Evolutionary conservation across 2,329 filamentous ascomycete species (phyloP).

Genomic region (Hortaea werneckii): DNA sequence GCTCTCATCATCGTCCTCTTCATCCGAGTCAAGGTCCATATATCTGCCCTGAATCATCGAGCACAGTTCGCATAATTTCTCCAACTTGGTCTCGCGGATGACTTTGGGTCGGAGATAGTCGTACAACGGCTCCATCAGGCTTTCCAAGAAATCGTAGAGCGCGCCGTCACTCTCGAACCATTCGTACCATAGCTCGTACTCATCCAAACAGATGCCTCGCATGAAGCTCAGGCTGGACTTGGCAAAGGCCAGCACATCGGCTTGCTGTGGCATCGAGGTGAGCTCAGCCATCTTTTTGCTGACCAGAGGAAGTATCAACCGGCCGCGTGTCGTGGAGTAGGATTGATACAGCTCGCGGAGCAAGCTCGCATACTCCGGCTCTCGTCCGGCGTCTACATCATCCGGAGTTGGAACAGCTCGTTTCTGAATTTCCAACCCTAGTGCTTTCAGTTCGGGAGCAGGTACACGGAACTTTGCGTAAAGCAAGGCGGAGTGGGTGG

Average conservation of each 20-base stretch:
- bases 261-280: conserved; percentile 49
- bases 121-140: conserved; percentile 57
- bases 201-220: conserved; percentile 55
- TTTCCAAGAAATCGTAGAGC: conserved; percentile 56
- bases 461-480: conserved; percentile 63
- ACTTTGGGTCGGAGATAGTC: conserved; percentile 55
- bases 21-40: conserved; percentile 43
- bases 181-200: conserved; percentile 57
- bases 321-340: conserved; percentile 49
- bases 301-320: conserved; percentile 51
- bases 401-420: conserved; percentile 44
- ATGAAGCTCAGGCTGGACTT: conserved; percentile 55
- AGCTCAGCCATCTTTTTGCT: conserved; percentile 50
- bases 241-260: conserved; percentile 56
- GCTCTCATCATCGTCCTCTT: conserved; percentile 24
- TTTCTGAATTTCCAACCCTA: conserved; percentile 59
- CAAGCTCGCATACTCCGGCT: conserved; percentile 55
- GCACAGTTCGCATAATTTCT: conserved; percentile 58
- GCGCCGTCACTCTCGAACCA: conserved; percentile 56
- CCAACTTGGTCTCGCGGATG: conserved; percentile 56
- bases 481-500: conserved; percentile 58
- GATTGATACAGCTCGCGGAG: conserved; percentile 56
- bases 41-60: conserved; percentile 56
- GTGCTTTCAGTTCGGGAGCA: conserved; percentile 53
- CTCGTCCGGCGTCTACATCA: conserved; percentile 41